Percentiles rank a stretch among this genome's conserved stretches.
Conservation (phyloP, 208 protist genomes). For the Crithidia fasciculata region DNA sequence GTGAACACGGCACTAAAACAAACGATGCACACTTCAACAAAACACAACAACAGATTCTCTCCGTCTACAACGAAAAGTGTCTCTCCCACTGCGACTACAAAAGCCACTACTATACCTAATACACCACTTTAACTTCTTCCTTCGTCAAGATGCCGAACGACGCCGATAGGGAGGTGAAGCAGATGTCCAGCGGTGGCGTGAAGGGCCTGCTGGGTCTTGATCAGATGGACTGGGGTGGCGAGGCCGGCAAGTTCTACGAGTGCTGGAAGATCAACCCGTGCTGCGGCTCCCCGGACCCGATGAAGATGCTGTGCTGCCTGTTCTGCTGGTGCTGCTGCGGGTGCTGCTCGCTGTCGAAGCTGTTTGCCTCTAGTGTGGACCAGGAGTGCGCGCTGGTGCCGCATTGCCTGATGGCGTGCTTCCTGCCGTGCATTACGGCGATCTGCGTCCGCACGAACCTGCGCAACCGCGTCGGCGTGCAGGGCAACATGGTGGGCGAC, state of each 20-base stretch:
- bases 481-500: constrained; percentile 68
- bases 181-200: constrained; percentile 7
- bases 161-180: constrained; percentile 6
- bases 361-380: constrained; percentile 56
- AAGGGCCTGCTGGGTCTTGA: constrained; percentile 37
- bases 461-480: constrained; percentile 49
- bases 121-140: background rate
- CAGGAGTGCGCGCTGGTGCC: constrained; percentile 62
- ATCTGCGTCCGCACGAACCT: constrained; percentile 63
- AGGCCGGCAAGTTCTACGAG: constrained; percentile 66
- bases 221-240: constrained; percentile 60
- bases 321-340: constrained; percentile 51
- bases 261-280: constrained; percentile 67
- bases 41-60: too few species aligned
- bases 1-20: too few species aligned
- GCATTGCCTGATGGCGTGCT: constrained; percentile 50
- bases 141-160: constrained; percentile 5
- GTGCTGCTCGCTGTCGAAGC: constrained; percentile 55
- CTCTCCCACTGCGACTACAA: too few species aligned
- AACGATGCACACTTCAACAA: background rate
- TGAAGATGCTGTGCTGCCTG: constrained; percentile 45
- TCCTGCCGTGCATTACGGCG: constrained; percentile 39
- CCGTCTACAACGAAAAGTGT: too few species aligned
- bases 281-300: constrained; percentile 55
- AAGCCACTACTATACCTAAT: too few species aligned